Conservation (phyloP, 1,284 basidiomycete genomes). For the Phenoliferia sp. region DNA sequence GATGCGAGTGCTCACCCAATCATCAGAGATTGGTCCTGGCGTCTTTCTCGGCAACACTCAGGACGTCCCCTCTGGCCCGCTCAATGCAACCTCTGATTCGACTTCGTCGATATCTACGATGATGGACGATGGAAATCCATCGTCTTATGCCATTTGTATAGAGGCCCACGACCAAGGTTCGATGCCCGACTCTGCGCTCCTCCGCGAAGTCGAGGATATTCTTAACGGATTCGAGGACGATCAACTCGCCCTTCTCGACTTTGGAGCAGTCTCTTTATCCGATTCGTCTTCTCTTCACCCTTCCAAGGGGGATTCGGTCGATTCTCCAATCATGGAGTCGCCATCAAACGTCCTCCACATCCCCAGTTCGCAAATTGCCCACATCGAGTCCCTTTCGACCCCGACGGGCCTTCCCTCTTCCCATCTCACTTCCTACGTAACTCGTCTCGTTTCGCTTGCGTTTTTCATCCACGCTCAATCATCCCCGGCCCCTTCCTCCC, state of each 20-base stretch:
- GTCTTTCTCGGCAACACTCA: constrained; percentile 68
- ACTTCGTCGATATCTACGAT: constrained; percentile 33
- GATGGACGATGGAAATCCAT: constrained; percentile 53
- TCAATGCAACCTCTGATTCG: constrained; percentile 50
- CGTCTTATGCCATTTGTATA: constrained; percentile 73
- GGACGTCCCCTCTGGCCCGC: constrained; percentile 56
- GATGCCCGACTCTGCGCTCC: constrained; percentile 46
- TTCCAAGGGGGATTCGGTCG: background rate
- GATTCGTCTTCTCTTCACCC: background rate
- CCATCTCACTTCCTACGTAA: constrained; percentile 16
- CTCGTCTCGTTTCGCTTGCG: constrained; percentile 38
- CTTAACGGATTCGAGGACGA: constrained; percentile 35
- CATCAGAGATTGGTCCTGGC: constrained; percentile 65
- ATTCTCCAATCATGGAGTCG: constrained; percentile 22
- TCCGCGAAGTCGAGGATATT: background rate
- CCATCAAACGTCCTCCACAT: constrained; percentile 64
- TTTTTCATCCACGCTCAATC: constrained; percentile 42
- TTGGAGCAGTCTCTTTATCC: background rate
- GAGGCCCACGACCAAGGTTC: constrained; percentile 74
- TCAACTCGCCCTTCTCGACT: background rate
- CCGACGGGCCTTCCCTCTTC: constrained; percentile 8
- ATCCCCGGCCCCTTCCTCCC: constrained; percentile 11
- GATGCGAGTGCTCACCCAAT: constrained; percentile 79
- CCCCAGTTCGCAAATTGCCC: constrained; percentile 36
- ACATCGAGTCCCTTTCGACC: constrained; percentile 38